A percentile compares a stretch with the other conserved stretches of the same genome.
Evolutionary conservation across 495 filamentous ascomycete genomes (phyloP).

Genomic region (Penicillium turbatum): DNA sequence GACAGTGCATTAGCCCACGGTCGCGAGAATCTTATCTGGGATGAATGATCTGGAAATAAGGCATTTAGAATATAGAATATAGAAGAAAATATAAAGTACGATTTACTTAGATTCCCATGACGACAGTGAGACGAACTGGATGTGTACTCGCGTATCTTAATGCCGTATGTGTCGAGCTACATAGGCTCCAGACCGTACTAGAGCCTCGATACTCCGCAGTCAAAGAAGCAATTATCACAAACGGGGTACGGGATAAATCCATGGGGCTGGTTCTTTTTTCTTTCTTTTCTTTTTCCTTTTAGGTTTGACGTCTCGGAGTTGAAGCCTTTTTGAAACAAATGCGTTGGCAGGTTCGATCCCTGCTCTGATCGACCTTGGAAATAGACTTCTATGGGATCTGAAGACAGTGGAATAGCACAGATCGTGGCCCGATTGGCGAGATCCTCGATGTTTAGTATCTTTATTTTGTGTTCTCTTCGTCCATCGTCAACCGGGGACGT

Average conservation of each 20-base stretch:
- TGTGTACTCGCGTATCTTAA: background rate
- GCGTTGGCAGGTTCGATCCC: background rate
- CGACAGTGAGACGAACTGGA: background rate
- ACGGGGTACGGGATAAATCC: background rate
- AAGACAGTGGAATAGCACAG: slow-evolving; percentile 4
- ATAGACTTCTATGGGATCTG: background rate
- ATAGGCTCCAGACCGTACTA: slow-evolving; percentile 10
- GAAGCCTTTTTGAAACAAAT: background rate
- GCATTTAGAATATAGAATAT: too few relatives aligned
- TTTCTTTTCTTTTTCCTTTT: background rate
- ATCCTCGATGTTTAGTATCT: background rate
- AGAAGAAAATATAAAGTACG: too few relatives aligned
- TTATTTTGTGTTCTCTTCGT: background rate
- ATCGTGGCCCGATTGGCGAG: slow-evolving; percentile 4
- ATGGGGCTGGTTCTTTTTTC: background rate
- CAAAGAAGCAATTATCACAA: background rate
- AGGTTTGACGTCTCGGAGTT: background rate
- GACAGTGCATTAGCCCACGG: background rate
- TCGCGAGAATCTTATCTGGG: slow-evolving; percentile 1
- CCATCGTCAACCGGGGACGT: background rate
- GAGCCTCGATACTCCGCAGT: background rate
- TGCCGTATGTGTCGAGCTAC: slow-evolving; percentile 6
- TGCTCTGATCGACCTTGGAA: background rate
- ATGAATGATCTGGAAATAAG: too few relatives aligned
- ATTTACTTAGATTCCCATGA: too few relatives aligned